Evolutionary conservation across 805 yeast genomes (phyloP).

Genomic region (Saturnispora besseyi): DNA sequence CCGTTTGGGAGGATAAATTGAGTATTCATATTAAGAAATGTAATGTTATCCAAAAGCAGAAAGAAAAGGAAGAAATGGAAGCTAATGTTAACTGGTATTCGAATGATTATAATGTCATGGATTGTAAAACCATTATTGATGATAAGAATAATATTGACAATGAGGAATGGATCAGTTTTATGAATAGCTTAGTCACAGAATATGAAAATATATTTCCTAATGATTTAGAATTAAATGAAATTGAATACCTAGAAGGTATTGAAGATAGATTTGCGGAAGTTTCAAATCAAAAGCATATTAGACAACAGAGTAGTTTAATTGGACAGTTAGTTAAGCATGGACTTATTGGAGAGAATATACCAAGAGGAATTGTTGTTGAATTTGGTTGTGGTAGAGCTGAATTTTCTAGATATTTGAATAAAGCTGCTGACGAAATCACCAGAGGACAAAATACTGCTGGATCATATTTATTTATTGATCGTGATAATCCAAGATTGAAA

Average conservation of each 20-base stretch:
- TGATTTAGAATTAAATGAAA: slow-evolving; percentile 15
- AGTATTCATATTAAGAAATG: slow-evolving; percentile 54
- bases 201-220: slow-evolving; percentile 12
- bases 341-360: slow-evolving; percentile 28
- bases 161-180: slow-evolving; percentile 18
- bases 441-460: slow-evolving; percentile 1
- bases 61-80: slow-evolving; percentile 28
- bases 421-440: slow-evolving; percentile 20
- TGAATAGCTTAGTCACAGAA: slow-evolving; percentile 10
- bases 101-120: slow-evolving; percentile 36
- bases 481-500: slow-evolving; percentile 72
- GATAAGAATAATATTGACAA: slow-evolving; percentile 11
- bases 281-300: slow-evolving; percentile 62
- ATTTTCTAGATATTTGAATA: slow-evolving; percentile 52
- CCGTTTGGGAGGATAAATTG: slow-evolving; percentile 55
- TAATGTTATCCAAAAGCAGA: slow-evolving; percentile 32
- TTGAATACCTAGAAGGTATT: slow-evolving; percentile 27
- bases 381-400: slow-evolving; percentile 93
- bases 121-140: slow-evolving; percentile 2
- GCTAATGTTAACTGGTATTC: slow-evolving; percentile 36
- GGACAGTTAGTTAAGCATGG: slow-evolving; percentile 45
- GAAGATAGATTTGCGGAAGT: slow-evolving; percentile 39
- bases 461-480: slow-evolving; percentile 55
- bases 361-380: slow-evolving; percentile 42
- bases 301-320: slow-evolving; percentile 74